Evolutionary conservation across 2,329 filamentous ascomycete species (phyloP).

Genomic region (Rhynchosporium graminicola): DNA sequence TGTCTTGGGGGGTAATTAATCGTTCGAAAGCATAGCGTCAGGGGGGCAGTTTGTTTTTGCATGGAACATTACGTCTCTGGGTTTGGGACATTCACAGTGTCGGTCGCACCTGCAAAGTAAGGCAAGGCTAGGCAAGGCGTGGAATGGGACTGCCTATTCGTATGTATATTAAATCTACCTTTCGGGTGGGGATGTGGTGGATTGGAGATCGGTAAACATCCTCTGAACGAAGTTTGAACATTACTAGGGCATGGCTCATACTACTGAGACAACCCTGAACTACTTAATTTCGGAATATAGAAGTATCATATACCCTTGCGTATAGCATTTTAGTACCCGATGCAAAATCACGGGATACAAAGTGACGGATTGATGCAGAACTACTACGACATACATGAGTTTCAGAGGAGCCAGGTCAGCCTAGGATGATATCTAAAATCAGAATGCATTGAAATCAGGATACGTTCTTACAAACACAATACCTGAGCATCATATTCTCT

Average conservation of each 20-base stretch:
- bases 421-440: neutral
- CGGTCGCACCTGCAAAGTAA: conserved; percentile 23
- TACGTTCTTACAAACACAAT: too few relatives aligned
- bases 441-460: too few relatives aligned
- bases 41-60: conserved; percentile 30
- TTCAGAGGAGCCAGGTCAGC: too few relatives aligned
- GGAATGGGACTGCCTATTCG: conserved; percentile 28
- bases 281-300: neutral
- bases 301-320: too few relatives aligned
- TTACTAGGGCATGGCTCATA: conserved; percentile 9
- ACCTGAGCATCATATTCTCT: neutral
- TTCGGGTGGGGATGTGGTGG: conserved; percentile 22
- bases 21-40: conserved; percentile 40
- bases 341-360: too few relatives aligned
- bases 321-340: too few relatives aligned
- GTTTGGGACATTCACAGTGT: conserved; percentile 30
- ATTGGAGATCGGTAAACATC: conserved; percentile 30
- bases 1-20: conserved; percentile 28
- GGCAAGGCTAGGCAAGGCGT: conserved; percentile 22
- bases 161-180: conserved; percentile 38
- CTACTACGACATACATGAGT: too few relatives aligned
- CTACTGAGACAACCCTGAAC: neutral
- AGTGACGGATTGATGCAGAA: too few relatives aligned
- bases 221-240: conserved; percentile 8
- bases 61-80: conserved; percentile 26